phyloP scores from a whole-genome alignment of 331 rosid genomes.

The Malus hybrid region DNA sequence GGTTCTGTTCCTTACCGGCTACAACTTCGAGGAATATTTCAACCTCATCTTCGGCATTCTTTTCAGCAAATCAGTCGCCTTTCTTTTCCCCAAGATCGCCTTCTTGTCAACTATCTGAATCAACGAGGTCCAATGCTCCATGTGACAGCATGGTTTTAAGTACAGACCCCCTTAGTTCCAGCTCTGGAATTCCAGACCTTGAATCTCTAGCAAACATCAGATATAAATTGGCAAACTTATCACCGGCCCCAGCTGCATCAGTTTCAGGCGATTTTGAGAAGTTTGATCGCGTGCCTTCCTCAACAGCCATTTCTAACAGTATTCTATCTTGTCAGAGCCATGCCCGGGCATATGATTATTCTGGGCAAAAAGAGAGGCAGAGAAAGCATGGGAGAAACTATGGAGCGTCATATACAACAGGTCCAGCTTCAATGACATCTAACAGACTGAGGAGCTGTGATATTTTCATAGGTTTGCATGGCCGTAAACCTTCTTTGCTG shows the following conservation, averaged over 20 bases:
- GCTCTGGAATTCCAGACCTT: conserved; percentile 45
- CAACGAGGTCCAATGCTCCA: conserved; percentile 35
- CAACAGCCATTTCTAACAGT: conserved; percentile 54
- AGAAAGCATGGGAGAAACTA: conserved; percentile 33
- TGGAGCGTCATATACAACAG: conserved; percentile 30
- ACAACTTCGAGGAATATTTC: conserved; percentile 61
- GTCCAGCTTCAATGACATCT: conserved; percentile 59
- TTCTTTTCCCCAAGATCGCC: conserved; percentile 84
- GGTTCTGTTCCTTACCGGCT: conserved; percentile 45
- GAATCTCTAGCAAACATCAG: conserved; percentile 37
- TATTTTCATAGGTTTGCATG: conserved; percentile 71
- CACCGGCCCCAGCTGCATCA: conserved; percentile 38
- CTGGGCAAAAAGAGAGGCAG: conserved; percentile 37
- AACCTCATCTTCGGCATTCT: conserved; percentile 70
- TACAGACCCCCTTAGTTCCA: conserved; percentile 42
- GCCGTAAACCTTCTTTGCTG: conserved; percentile 53
- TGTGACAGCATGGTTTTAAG: conserved; percentile 44
- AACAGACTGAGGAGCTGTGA: conserved; percentile 66
- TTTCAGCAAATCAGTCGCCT: conserved; percentile 83
- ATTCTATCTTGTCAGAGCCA: conserved; percentile 43
- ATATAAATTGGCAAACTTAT: conserved; percentile 39
- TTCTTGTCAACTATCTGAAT: conserved; percentile 60
- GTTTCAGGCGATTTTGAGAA: conserved; percentile 50
- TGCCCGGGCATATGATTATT: conserved; percentile 23
- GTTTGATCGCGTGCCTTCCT: conserved; percentile 53